These are phyloP conservation scores for Tuctoria greenei DNA, from an alignment of 176 grass and related monocot genomes.

Conservation along the genomic window DNA sequence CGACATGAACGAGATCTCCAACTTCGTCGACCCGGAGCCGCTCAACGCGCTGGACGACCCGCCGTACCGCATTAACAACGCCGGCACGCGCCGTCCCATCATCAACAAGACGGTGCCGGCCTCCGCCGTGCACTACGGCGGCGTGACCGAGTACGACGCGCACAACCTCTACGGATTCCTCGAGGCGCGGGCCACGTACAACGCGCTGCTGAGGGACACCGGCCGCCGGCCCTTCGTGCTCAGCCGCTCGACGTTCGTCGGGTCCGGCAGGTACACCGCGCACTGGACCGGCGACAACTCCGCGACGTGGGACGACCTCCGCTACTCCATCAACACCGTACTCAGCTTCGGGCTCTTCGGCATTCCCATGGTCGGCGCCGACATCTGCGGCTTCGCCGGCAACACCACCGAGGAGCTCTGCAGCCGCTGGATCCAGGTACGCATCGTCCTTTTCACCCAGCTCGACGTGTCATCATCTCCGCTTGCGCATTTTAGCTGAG, in stretches of 20 bases:
- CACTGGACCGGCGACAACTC: slow-evolving; percentile 84
- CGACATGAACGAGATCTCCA: slow-evolving; percentile 95
- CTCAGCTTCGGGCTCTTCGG: slow-evolving; percentile 83
- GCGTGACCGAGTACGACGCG: slow-evolving; percentile 64
- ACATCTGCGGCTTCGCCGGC: slow-evolving; percentile 76
- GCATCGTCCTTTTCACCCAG: too few relatives aligned
- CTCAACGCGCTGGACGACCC: slow-evolving; percentile 66
- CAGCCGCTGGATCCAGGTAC: slow-evolving; percentile 87
- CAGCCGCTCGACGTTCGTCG: slow-evolving; percentile 78
- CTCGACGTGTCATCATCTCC: too few relatives aligned
- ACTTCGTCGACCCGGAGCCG: slow-evolving; percentile 50
- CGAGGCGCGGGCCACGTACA: slow-evolving; percentile 63
- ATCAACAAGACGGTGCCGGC: slow-evolving; percentile 59
- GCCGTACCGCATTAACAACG: slow-evolving; percentile 82
- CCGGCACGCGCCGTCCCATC: slow-evolving; percentile 52
- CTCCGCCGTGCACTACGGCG: slow-evolving; percentile 61
- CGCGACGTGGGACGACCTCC: slow-evolving; percentile 63
- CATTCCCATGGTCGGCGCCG: slow-evolving; percentile 80
- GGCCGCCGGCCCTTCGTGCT: slow-evolving; percentile 73
- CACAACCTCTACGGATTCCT: slow-evolving; percentile 80
- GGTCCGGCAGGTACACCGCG: slow-evolving; percentile 64
- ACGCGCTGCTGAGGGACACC: slow-evolving; percentile 55
- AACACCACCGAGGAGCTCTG: slow-evolving; percentile 85
- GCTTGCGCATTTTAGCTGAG: too few relatives aligned
- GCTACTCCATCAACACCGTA: slow-evolving; percentile 65